A percentile compares a stretch with the other conserved stretches of the same genome.
Evolutionary conservation across 768 basidiomycete species (phyloP).

Genomic region (Xerocomellus intermedius): DNA sequence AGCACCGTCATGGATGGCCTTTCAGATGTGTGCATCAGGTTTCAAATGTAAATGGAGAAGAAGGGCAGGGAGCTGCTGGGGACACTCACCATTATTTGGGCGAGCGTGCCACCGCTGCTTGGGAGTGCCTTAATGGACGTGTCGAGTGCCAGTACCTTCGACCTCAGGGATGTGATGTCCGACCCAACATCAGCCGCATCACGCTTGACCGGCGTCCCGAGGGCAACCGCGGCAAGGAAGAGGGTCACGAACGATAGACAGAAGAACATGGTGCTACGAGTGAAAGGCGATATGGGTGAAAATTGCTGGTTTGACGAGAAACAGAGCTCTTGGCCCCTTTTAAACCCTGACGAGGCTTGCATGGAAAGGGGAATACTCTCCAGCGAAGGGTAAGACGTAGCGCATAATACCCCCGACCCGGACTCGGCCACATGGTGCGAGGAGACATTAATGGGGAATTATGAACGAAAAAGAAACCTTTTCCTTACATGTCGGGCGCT

Average conservation of each 20-base stretch:
- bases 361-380: neutral
- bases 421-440: neutral
- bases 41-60: neutral
- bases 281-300: neutral
- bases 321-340: neutral
- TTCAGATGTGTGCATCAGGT: neutral
- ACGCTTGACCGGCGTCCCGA: conserved; percentile 15
- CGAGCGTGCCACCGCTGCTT: neutral
- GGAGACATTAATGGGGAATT: neutral
- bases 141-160: neutral
- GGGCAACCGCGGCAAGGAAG: conserved; percentile 3
- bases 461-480: neutral
- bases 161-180: neutral
- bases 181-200: neutral
- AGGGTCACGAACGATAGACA: conserved; percentile 10
- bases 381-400: neutral
- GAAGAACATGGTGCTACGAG: conserved; percentile 8
- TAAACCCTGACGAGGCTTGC: neutral
- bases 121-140: neutral
- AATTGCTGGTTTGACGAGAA: neutral
- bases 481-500: neutral
- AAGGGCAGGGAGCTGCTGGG: neutral
- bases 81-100: neutral
- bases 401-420: neutral
- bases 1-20: neutral